Conservation (phyloP, 306 rosid species). For the Dicorynia guianensis region DNA sequence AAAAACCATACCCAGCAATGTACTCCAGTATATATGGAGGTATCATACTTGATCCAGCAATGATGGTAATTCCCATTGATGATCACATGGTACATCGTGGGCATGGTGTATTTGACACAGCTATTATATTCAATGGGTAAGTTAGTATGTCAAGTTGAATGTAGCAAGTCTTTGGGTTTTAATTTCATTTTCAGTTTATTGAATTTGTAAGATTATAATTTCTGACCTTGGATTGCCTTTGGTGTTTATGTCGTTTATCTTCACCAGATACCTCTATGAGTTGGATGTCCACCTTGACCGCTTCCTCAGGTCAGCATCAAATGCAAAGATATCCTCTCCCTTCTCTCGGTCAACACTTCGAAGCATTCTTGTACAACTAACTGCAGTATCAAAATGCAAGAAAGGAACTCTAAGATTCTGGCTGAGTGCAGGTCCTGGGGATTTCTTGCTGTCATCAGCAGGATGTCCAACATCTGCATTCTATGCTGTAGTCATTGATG, state of each 20-base stretch:
- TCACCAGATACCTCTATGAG: constrained; percentile 75
- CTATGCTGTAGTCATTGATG: constrained; percentile 84
- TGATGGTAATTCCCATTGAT: constrained; percentile 70
- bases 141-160: constrained; percentile 11
- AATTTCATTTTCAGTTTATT: neutral
- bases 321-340: constrained; percentile 71
- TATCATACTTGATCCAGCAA: constrained; percentile 82
- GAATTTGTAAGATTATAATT: neutral
- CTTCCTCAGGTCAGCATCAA: constrained; percentile 79
- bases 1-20: constrained; percentile 84
- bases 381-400: constrained; percentile 74
- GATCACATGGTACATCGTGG: constrained; percentile 78
- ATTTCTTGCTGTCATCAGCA: constrained; percentile 78
- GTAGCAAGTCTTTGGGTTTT: constrained; percentile 8
- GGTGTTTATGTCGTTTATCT: constrained; percentile 17
- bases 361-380: constrained; percentile 82
- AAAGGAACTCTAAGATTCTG: constrained; percentile 85
- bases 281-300: constrained; percentile 84
- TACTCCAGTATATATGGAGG: constrained; percentile 90
- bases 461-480: constrained; percentile 70
- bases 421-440: constrained; percentile 93
- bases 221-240: constrained; percentile 2
- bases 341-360: constrained; percentile 65
- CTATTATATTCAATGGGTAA: constrained; percentile 71
- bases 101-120: constrained; percentile 69